Base-by-base conservation (phyloP, 768 basidiomycete genomes). In the Clitopilus hobsonii region DNA sequence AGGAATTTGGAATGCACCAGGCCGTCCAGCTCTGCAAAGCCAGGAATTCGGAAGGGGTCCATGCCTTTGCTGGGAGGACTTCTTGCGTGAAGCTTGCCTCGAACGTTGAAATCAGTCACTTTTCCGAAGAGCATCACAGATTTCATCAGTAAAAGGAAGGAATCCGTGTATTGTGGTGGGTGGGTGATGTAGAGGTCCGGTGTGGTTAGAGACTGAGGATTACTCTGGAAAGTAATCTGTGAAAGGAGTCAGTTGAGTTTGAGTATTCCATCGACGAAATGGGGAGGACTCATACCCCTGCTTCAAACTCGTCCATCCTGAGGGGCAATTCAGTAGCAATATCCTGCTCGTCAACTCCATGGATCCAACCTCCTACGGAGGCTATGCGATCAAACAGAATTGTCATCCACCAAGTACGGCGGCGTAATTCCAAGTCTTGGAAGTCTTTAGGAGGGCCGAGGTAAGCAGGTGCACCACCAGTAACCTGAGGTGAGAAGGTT, bases 391-490 rank as follows among this genome's bases (percentile, higher is more conserved):
- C 91, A 66, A 93, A 92, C 47, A 91, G 71, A 36, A 94, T 83
- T 18, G 89, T 85, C 88, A 91, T 91, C 91, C 91, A 94, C 91
- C 91, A 94, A 4, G 90, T 88, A 52, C 91, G 79, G 50, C 91
- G 78, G 57, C 91, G 76, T 38, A 82, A 85, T 70, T 94, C 91
- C 54, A 91, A 69, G 59, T 93, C 91, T 18, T 80, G 81, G 38
- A 82, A 66, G 65, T 88, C 87, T 65, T 82, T 89, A 0, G 91
- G 91, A 13, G 91, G 88, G 2, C 86, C 83, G 13, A 94, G 73
- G 68, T 91, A 94, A 38, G 89, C 89, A 13, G 84, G 85, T 8
- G 88, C 84, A n/a, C 86, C 84, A 52, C 76, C 79, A 60, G 76
- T 81, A 4, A 78, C 83, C 54, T 88, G 83, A 13, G 81, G 81